These are phyloP conservation scores for Talaromyces sp. DNA, from an alignment of 2,329 filamentous ascomycete species.

Conservation along the genomic window DNA sequence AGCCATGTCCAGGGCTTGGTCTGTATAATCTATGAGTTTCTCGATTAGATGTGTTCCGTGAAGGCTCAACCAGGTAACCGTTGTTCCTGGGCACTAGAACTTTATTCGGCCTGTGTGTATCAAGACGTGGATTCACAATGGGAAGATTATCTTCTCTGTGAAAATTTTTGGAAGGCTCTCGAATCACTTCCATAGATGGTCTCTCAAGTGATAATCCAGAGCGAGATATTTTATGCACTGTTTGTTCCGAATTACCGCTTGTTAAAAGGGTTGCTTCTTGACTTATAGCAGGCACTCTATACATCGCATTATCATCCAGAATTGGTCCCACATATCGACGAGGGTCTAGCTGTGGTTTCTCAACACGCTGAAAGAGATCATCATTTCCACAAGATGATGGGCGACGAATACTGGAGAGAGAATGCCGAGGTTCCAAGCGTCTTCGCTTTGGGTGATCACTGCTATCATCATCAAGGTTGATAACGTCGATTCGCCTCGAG, in stretches of 20 bases:
- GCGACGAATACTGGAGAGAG: constrained; percentile 7
- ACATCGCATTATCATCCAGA: not conserved
- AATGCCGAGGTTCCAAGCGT: constrained; percentile 24
- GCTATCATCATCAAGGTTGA: constrained; percentile 21
- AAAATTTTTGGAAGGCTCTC: constrained; percentile 12
- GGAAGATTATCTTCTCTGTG: constrained; percentile 10
- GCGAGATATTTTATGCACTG: not conserved
- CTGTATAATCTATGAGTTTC: not conserved
- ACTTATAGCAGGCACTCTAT: constrained; percentile 1
- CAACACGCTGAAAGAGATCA: constrained; percentile 8
- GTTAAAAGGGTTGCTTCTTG: not conserved
- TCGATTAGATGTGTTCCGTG: constrained; percentile 9
- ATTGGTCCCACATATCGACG: not conserved
- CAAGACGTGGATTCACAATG: constrained; percentile 12
- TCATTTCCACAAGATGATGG: constrained; percentile 5
- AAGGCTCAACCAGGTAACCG: constrained; percentile 17
- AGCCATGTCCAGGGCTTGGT: constrained; percentile 4
- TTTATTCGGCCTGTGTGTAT: constrained; percentile 7
- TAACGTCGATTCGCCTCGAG: constrained; percentile 17
- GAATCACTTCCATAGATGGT: not conserved
- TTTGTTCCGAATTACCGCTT: not conserved
- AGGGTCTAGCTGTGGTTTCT: not conserved
- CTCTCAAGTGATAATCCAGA: not conserved
- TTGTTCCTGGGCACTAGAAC: constrained; percentile 16
- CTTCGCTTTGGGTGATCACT: constrained; percentile 29